Conservation (phyloP, 1,284 basidiomycete species). For the Inonotus obliquus region DNA sequence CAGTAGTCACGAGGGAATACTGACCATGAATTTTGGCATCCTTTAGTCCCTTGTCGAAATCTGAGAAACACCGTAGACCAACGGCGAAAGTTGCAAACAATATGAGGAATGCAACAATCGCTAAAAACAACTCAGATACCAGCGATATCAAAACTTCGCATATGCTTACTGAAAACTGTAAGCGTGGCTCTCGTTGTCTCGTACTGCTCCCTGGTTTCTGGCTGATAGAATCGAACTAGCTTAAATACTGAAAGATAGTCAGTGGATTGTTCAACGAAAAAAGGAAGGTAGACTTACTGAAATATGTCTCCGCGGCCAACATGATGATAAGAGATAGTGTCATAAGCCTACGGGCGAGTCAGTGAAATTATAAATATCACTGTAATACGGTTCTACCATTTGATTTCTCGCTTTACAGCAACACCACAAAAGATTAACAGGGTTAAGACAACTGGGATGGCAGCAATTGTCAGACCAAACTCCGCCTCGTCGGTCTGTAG, state of each 20-base stretch:
- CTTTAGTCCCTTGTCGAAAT: constrained; percentile 72
- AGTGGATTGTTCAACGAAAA: constrained; percentile 41
- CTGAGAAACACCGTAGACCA: constrained; percentile 71
- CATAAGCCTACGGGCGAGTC: constrained; percentile 55
- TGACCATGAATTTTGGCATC: constrained; percentile 70
- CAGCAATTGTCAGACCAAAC: constrained; percentile 75
- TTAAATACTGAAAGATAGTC: constrained; percentile 59
- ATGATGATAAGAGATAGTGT: constrained; percentile 61
- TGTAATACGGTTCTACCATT: constrained; percentile 43
- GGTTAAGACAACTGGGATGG: constrained; percentile 73
- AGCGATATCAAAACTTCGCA: not conserved
- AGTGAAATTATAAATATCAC: not conserved
- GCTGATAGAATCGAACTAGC: constrained; percentile 71
- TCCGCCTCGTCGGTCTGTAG: constrained; percentile 58
- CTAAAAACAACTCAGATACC: constrained; percentile 32
- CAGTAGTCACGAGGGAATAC: constrained; percentile 29
- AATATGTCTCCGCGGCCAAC: constrained; percentile 70
- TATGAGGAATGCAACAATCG: constrained; percentile 68
- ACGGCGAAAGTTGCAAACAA: constrained; percentile 67
- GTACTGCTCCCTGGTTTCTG: constrained; percentile 50
- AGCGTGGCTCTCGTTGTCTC: constrained; percentile 68
- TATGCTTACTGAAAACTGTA: constrained; percentile 56
- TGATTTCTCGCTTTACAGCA: constrained; percentile 75
- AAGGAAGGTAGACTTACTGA: constrained; percentile 15
- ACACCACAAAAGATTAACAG: constrained; percentile 61